These are phyloP conservation scores for Metahyphopichia silvanorum DNA, from an alignment of 805 yeast genomes.

Conservation along the genomic window DNA sequence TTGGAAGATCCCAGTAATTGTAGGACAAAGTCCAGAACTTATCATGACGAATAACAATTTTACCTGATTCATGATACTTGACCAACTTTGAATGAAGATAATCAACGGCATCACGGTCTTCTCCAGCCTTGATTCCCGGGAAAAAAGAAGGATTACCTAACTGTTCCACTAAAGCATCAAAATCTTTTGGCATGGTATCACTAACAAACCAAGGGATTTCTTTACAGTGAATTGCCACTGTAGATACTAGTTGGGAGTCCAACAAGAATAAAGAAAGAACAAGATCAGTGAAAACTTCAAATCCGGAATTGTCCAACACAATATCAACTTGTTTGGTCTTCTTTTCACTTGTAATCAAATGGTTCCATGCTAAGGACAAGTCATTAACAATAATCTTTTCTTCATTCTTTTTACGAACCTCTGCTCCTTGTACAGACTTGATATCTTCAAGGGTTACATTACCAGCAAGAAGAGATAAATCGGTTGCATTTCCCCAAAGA, in stretches of 20 bases:
- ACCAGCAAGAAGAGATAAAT: conserved; percentile 82
- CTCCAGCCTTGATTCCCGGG: conserved; percentile 27
- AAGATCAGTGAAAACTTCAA: conserved; percentile 65
- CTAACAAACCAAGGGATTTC: conserved; percentile 96
- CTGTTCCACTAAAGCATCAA: conserved; percentile 54
- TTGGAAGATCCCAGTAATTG: conserved; percentile 73
- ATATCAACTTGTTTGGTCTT: conserved; percentile 61
- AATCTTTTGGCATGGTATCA: conserved; percentile 87
- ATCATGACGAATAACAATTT: conserved; percentile 40
- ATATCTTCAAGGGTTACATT: conserved; percentile 83
- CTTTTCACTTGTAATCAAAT: conserved; percentile 26
- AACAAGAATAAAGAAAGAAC: conserved; percentile 37
- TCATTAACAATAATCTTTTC: conserved; percentile 78
- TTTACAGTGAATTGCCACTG: conserved; percentile 81
- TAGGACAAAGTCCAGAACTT: conserved; percentile 84
- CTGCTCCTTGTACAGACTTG: conserved; percentile 86
- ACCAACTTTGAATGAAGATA: conserved; percentile 18
- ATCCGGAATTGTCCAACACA: conserved; percentile 91
- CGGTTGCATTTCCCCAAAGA: conserved; percentile 98
- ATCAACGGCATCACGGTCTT: conserved; percentile 18
- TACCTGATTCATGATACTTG: conserved; percentile 14
- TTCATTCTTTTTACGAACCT: conserved; percentile 77
- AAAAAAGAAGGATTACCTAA: conserved; percentile 52
- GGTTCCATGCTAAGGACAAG: conserved; percentile 62
- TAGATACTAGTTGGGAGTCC: conserved; percentile 62